A percentile compares a stretch with the other conserved stretches of the same genome.
Conservation (phyloP, 1,284 basidiomycete species). For the Trichosporon sp. region DNA sequence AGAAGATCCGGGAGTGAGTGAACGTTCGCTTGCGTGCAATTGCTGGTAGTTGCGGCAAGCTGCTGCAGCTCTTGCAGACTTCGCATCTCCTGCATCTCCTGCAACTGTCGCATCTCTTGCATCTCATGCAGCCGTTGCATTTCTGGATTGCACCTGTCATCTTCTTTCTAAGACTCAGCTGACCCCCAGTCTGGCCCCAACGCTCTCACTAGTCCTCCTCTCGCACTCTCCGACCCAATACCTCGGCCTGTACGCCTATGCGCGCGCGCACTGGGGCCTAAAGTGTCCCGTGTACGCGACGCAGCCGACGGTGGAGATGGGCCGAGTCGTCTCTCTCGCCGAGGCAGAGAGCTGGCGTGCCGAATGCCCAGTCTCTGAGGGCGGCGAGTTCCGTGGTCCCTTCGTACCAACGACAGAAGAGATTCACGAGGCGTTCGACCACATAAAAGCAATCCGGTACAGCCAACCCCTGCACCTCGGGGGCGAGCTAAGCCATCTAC, state of each 20-base stretch:
- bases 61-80: too few species aligned
- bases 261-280: slow-evolving; percentile 78
- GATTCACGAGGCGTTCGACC: slow-evolving; percentile 91
- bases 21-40: too few species aligned
- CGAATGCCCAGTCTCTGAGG: slow-evolving; percentile 59
- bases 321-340: slow-evolving; percentile 76
- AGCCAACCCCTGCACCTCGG: slow-evolving; percentile 93
- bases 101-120: too few species aligned
- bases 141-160: too few species aligned
- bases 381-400: slow-evolving; percentile 32
- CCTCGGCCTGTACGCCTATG: slow-evolving; percentile 85
- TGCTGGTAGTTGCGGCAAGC: too few species aligned
- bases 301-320: slow-evolving; percentile 94
- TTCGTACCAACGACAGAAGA: slow-evolving; percentile 63
- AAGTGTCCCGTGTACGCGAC: slow-evolving; percentile 93
- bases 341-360: slow-evolving; percentile 73
- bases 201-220: slow-evolving; percentile 55
- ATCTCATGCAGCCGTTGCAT: too few species aligned
- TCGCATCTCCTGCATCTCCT: too few species aligned
- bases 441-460: slow-evolving; percentile 85
- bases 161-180: too few species aligned
- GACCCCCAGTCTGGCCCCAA: slow-evolving; percentile 66
- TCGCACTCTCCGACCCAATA: slow-evolving; percentile 90
- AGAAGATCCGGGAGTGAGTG: slow-evolving; percentile 47
- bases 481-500: slow-evolving; percentile 63